Evolutionary conservation across 495 filamentous ascomycete species (phyloP), one percentile per base, ranked within the genome.

Genomic region (Xylaria flabelliformis): DNA sequence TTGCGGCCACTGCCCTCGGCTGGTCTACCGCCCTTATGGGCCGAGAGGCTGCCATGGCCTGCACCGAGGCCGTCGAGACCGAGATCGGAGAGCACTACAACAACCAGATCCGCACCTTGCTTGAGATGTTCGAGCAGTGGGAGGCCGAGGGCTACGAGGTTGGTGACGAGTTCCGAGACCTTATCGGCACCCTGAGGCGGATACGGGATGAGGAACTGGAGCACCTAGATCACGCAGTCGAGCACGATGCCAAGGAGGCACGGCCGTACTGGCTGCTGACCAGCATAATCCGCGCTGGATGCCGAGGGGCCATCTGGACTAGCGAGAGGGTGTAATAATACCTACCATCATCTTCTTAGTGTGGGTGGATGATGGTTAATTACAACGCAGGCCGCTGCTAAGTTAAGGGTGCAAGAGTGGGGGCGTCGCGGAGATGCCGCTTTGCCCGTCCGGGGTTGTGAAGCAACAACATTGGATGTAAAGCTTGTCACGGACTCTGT

Each of bases 61-160:
- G 96, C 78, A 99, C 96, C 13, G 96, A 99, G 82, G 96, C 96
- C 6, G 94, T 99, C 39, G 96, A 99, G 84, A 99, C 97, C 39
- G 96, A 98, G 85, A 99, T 99, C 74, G 96, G 97, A 0, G 89
- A 88, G 19, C 96, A 99, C 81, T 99, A 99, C 79, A 99, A 99
- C 80, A 91, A 90, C 51, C 96, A 99, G 83, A 92, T 99, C 42
- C 82, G 93, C 62, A 85, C 87, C 50, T 83, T 99, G 76, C 77
- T 98, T 39, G 88, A 89, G 69, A 98, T 97, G 93, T 86, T 93
- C 73, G 85, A 88, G 41, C 87, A 90, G 77, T 87, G 86, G 85
- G 82, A 88, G 77, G 75, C 78, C 24, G 78, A 85, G 53, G 95
- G 94, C 5, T 91, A 95, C 77, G 91, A 91, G 61, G 82, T 97